Conservation (phyloP, 2,329 filamentous ascomycete species). For the Fusarium avenaceum region DNA sequence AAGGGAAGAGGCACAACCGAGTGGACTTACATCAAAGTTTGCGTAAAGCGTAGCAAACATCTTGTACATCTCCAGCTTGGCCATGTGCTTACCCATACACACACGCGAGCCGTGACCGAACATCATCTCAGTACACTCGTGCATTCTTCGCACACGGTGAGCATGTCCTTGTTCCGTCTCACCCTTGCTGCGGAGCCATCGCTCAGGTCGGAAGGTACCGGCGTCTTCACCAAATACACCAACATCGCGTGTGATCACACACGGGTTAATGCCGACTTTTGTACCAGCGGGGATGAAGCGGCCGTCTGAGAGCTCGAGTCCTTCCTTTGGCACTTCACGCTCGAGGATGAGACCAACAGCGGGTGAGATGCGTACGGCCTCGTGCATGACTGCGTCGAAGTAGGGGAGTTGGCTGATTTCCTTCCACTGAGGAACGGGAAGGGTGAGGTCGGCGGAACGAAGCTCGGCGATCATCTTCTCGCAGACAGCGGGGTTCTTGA, state of each 20-base stretch:
- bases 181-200: constrained; percentile 18
- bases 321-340: constrained; percentile 29
- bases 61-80: constrained; percentile 40
- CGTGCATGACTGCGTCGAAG: constrained; percentile 39
- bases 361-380: constrained; percentile 30
- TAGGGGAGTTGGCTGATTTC: constrained; percentile 30
- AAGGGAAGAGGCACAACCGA: accelerated
- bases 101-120: constrained; percentile 35
- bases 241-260: constrained; percentile 29
- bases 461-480: constrained; percentile 37
- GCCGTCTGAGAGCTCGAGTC: constrained; percentile 24
- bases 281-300: constrained; percentile 24
- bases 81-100: constrained; percentile 42
- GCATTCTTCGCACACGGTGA: constrained; percentile 25
- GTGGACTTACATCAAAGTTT: constrained; percentile 30
- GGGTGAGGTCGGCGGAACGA: constrained; percentile 5
- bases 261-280: constrained; percentile 38
- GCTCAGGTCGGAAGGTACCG: constrained; percentile 32
- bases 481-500: constrained; percentile 27
- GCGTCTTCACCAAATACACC: constrained; percentile 29
- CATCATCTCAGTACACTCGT: constrained; percentile 38
- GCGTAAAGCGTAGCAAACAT: constrained; percentile 37
- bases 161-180: constrained; percentile 20
- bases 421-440: constrained; percentile 36
- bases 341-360: constrained; percentile 32